Evolutionary conservation across 208 protist genomes (phyloP).

Genomic region (Trypanosoma mega): DNA sequence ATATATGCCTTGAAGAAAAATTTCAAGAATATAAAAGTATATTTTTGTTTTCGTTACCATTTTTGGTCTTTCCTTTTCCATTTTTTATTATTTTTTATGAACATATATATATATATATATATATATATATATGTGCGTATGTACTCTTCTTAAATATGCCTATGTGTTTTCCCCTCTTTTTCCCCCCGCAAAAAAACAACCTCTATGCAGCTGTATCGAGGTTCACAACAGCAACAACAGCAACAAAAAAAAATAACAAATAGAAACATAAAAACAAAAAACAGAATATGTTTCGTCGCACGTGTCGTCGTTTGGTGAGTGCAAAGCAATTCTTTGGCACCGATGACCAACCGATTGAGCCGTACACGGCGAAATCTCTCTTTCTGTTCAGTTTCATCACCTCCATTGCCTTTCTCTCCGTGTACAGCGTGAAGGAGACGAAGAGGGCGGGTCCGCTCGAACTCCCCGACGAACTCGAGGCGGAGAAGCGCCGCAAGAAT

Average conservation of each 20-base stretch:
- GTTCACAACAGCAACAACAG: background rate
- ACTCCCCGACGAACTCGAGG: conserved; percentile 68
- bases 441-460: conserved; percentile 78
- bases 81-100: background rate
- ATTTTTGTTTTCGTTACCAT: too few relatives aligned
- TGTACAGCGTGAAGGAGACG: conserved; percentile 75
- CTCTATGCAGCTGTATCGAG: conserved; percentile 15
- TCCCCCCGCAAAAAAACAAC: background rate
- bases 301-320: conserved; percentile 42
- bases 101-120: too few relatives aligned
- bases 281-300: conserved; percentile 52
- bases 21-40: too few relatives aligned
- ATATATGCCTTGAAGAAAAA: too few relatives aligned
- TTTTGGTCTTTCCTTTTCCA: too few relatives aligned
- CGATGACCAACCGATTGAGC: conserved; percentile 47
- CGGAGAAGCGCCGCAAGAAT: conserved; percentile 54
- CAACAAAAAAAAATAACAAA: conserved; percentile 11
- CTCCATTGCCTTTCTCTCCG: conserved; percentile 63
- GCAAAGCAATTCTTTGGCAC: conserved; percentile 53
- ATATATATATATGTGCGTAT: conserved; percentile 15
- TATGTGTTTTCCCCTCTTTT: conserved; percentile 13
- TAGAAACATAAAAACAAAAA: conserved; percentile 5
- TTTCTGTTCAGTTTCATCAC: conserved; percentile 82
- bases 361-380: conserved; percentile 80
- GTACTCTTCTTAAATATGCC: conserved; percentile 27